phyloP scores from a whole-genome alignment of 169 alveolate genomes.

The Sarcocystis neurona region DNA sequence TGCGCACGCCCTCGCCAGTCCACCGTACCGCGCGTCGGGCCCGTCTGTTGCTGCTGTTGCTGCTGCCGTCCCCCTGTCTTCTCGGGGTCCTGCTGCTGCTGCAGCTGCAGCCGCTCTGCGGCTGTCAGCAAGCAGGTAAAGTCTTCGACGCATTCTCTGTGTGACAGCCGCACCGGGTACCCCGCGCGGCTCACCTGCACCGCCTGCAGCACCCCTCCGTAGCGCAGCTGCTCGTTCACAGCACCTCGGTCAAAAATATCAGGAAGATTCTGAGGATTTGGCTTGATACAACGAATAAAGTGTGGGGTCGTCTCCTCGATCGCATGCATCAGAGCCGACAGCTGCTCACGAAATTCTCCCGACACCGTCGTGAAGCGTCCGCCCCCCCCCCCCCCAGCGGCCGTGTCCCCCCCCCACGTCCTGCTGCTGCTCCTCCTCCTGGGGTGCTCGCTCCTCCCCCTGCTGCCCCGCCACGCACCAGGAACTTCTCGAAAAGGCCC shows the following conservation, averaged over 20 bases:
- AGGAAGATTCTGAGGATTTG: conserved; percentile 84
- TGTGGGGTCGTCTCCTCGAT: conserved; percentile 85
- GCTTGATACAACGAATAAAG: conserved; percentile 93
- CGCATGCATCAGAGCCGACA: conserved; percentile 85
- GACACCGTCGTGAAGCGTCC: conserved; percentile 78
- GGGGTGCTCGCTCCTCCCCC: neutral
- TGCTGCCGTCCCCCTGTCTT: neutral
- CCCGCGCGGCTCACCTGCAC: conserved; percentile 94
- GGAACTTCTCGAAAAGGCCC: conserved; percentile 1
- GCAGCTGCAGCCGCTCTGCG: neutral
- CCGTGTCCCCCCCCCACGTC: neutral
- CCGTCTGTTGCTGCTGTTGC: neutral
- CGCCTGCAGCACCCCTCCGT: conserved; percentile 85
- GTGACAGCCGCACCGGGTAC: conserved; percentile 91
- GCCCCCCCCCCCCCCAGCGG: neutral
- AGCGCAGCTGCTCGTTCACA: conserved; percentile 78
- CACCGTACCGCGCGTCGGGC: neutral
- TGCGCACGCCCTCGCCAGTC: conserved; percentile 13
- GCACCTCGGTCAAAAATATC: conserved; percentile 79
- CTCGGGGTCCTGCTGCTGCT: neutral
- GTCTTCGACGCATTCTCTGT: conserved; percentile 83
- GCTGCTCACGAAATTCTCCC: conserved; percentile 89
- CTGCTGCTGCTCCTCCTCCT: conserved; percentile 36
- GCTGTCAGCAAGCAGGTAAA: conserved; percentile 76
- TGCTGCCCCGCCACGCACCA: conserved; percentile 41